phyloP scores from a whole-genome alignment of 441 rosid genomes.

The Pelargonium australe region DNA sequence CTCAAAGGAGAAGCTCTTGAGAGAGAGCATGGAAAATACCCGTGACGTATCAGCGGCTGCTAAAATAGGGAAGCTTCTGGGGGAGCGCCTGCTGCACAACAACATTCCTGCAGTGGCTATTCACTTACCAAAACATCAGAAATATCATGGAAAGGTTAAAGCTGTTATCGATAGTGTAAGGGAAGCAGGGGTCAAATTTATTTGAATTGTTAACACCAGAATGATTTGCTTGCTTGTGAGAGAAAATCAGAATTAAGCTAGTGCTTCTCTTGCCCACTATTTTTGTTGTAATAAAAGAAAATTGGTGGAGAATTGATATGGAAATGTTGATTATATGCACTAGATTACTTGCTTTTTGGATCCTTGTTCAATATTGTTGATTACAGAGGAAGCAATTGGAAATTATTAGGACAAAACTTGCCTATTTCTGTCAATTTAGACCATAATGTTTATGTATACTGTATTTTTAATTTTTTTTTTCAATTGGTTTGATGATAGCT shows the following conservation, averaged over 20 bases:
- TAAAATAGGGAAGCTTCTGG: constrained; percentile 67
- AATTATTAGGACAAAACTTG: too few relatives aligned
- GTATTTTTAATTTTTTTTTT: too few relatives aligned
- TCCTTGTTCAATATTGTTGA: too few relatives aligned
- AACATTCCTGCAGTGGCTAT: constrained; percentile 61
- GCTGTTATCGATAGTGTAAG: constrained; percentile 70
- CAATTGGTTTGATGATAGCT: too few relatives aligned
- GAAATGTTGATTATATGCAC: too few relatives aligned
- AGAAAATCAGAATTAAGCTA: not conserved
- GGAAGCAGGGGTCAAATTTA: constrained; percentile 56
- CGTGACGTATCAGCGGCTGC: constrained; percentile 81
- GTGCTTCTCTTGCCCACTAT: not conserved
- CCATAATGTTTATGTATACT: too few relatives aligned
- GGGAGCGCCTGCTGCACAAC: constrained; percentile 54
- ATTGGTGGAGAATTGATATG: too few relatives aligned
- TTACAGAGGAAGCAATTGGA: too few relatives aligned
- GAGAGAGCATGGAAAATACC: constrained; percentile 49
- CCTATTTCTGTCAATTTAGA: too few relatives aligned
- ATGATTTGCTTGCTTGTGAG: not conserved
- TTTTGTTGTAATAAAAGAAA: too few relatives aligned
- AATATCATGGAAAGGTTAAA: constrained; percentile 72
- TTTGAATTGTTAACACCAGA: constrained; percentile 19
- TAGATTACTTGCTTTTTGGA: too few relatives aligned
- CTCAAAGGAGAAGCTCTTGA: constrained; percentile 66
- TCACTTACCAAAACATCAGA: constrained; percentile 60